phyloP scores from a whole-genome alignment of 2,329 filamentous ascomycete genomes.

The Stagonosporopsis cucurbitacearum region DNA sequence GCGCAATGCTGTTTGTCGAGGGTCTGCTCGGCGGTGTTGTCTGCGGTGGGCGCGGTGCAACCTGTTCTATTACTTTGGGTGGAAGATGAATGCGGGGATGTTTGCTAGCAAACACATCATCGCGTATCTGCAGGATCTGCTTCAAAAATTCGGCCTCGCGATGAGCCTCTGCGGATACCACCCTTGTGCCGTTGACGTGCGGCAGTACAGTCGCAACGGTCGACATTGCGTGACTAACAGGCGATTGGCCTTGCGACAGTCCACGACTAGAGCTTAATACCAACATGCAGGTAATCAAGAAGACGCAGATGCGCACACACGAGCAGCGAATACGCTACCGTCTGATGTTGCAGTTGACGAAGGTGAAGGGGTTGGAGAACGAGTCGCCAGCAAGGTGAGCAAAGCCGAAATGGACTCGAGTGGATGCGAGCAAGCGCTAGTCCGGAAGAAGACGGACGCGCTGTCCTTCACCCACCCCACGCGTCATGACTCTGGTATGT shows the following conservation, averaged over 20 bases:
- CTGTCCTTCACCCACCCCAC: conserved; percentile 18
- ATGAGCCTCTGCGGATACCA: conserved; percentile 46
- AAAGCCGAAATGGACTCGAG: conserved; percentile 11
- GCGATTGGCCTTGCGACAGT: conserved; percentile 29
- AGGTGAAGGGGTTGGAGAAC: conserved; percentile 30
- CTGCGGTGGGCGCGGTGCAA: conserved; percentile 44
- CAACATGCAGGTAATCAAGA: conserved; percentile 24
- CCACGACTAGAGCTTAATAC: conserved; percentile 26
- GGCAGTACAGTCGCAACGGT: conserved; percentile 36
- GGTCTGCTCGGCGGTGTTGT: conserved; percentile 37
- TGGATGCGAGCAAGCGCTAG: conserved; percentile 21
- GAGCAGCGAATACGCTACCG: conserved; percentile 31
- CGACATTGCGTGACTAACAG: conserved; percentile 40
- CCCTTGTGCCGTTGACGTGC: conserved; percentile 43
- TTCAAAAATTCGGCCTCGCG: conserved; percentile 66
- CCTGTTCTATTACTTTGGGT: conserved; percentile 57
- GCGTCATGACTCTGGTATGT: conserved; percentile 16
- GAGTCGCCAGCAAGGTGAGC: conserved; percentile 19
- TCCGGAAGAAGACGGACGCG: conserved; percentile 13
- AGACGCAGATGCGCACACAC: conserved; percentile 37
- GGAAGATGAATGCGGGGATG: conserved; percentile 69
- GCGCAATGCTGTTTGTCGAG: conserved; percentile 40
- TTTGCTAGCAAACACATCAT: conserved; percentile 79
- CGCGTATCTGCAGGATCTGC: conserved; percentile 80
- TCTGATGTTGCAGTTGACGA: conserved; percentile 29